Conservation (phyloP, 805 yeast species). For the Metschnikowia vanudenii region DNA sequence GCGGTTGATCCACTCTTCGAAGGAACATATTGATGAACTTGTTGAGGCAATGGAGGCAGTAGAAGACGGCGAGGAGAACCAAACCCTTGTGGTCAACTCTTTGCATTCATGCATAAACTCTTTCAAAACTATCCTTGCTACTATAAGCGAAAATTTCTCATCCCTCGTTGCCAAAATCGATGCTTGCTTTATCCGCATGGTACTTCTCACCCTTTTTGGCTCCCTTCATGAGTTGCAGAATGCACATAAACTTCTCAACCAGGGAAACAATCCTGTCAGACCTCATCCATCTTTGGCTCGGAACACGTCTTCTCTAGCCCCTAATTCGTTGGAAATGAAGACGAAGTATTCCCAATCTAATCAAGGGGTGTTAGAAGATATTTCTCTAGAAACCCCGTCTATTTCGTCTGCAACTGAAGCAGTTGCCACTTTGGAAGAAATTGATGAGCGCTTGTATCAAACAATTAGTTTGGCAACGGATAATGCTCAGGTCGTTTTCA, state of each 20-base stretch:
- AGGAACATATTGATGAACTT: constrained; percentile 53
- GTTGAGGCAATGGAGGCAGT: constrained; percentile 55
- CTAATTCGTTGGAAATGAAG: constrained; percentile 8
- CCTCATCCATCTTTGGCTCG: constrained; percentile 2
- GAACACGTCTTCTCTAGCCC: constrained; percentile 5
- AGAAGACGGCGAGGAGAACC: constrained; percentile 33
- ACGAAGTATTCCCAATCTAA: constrained; percentile 8
- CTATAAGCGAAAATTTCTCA: constrained; percentile 48
- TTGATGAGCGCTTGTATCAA: constrained; percentile 66
- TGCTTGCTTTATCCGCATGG: constrained; percentile 50
- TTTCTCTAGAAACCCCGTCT: constrained; percentile 10
- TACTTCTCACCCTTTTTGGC: constrained; percentile 42
- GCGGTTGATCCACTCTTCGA: constrained; percentile 49
- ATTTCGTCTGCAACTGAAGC: constrained; percentile 14
- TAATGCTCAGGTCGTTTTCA: constrained; percentile 74
- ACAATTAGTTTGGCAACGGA: constrained; percentile 61
- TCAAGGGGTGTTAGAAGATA: constrained; percentile 10
- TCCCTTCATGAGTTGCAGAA: constrained; percentile 66
- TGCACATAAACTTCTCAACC: constrained; percentile 49
- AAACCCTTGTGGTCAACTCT: constrained; percentile 30
- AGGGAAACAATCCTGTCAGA: not conserved
- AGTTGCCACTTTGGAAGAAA: constrained; percentile 34
- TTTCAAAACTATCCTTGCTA: constrained; percentile 51
- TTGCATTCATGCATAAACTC: constrained; percentile 40
- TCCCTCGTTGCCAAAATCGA: constrained; percentile 57